These are phyloP conservation scores for Beauveria pseudobassiana DNA, from an alignment of 2,329 filamentous ascomycete genomes.

Conservation along the genomic window DNA sequence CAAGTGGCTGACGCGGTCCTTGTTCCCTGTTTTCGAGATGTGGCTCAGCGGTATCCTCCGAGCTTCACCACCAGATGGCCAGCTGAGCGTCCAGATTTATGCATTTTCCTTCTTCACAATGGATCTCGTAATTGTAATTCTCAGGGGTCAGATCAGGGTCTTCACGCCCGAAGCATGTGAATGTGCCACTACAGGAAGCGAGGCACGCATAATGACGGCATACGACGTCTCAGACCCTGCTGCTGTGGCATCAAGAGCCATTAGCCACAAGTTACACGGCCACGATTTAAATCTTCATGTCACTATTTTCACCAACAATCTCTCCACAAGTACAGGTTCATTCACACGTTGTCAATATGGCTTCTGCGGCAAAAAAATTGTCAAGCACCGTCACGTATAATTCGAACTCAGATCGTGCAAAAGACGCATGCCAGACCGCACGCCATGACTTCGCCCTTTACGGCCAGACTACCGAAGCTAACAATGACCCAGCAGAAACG, in stretches of 20 bases:
- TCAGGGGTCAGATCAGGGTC: background rate
- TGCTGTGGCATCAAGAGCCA: background rate
- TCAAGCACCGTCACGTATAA: background rate
- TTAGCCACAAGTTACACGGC: background rate
- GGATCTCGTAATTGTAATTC: background rate
- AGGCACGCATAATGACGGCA: background rate
- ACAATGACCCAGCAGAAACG: background rate
- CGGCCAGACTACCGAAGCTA: background rate
- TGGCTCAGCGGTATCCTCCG: conserved; percentile 7
- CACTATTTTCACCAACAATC: too few species aligned
- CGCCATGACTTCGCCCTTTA: background rate
- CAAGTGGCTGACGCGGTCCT: conserved; percentile 2
- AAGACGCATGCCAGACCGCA: background rate
- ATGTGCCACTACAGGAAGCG: background rate
- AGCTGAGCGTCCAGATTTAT: too few species aligned
- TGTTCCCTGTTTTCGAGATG: background rate
- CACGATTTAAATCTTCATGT: too few species aligned
- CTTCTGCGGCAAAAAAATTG: background rate
- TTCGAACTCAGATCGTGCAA: too few species aligned
- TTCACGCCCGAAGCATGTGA: background rate
- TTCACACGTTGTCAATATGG: background rate
- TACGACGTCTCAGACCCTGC: background rate
- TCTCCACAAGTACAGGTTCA: too few species aligned
- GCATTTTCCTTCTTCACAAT: background rate
- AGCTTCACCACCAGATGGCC: background rate